A percentile compares a stretch with the other conserved stretches of the same genome.
Evolutionary conservation across 345 rosid genomes (phyloP).

Genomic region (Gossypium australe): DNA sequence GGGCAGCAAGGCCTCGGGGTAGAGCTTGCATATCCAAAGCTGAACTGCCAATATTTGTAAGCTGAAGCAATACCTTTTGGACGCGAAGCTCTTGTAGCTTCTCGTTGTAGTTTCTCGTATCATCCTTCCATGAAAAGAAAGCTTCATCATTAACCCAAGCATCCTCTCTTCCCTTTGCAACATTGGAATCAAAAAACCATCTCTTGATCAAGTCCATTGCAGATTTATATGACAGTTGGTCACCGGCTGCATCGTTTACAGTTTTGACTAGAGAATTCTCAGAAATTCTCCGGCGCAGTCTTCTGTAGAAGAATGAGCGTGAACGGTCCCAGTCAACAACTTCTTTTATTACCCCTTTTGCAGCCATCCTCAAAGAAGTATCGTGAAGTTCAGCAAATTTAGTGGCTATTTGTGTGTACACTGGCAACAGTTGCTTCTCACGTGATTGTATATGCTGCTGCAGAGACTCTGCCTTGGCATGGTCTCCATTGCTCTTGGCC

Average conservation of each 20-base stretch:
- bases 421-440: slow-evolving; percentile 81
- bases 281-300: slow-evolving; percentile 63
- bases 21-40: slow-evolving; percentile 66
- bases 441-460: slow-evolving; percentile 68
- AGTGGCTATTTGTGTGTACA: slow-evolving; percentile 85
- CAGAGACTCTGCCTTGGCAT: slow-evolving; percentile 39
- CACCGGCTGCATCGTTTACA: slow-evolving; percentile 62
- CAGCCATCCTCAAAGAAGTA: slow-evolving; percentile 88
- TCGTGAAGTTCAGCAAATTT: slow-evolving; percentile 95
- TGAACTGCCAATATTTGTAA: slow-evolving; percentile 64
- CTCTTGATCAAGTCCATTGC: slow-evolving; percentile 61
- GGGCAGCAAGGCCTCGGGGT: slow-evolving; percentile 80
- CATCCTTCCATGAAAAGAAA: slow-evolving; percentile 79
- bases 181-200: slow-evolving; percentile 70
- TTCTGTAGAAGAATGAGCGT: slow-evolving; percentile 63
- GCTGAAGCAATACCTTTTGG: slow-evolving; percentile 64
- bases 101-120: slow-evolving; percentile 48
- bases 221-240: slow-evolving; percentile 51
- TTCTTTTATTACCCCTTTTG: slow-evolving; percentile 83
- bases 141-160: slow-evolving; percentile 78
- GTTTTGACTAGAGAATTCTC: slow-evolving; percentile 63
- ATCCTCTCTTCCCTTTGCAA: slow-evolving; percentile 45
- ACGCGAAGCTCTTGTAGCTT: slow-evolving; percentile 65
- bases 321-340: slow-evolving; percentile 79
- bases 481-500: slow-evolving; percentile 46